Base-by-base conservation (phyloP, 2,329 filamentous ascomycete species). In the Blastomyces silverae region DNA sequence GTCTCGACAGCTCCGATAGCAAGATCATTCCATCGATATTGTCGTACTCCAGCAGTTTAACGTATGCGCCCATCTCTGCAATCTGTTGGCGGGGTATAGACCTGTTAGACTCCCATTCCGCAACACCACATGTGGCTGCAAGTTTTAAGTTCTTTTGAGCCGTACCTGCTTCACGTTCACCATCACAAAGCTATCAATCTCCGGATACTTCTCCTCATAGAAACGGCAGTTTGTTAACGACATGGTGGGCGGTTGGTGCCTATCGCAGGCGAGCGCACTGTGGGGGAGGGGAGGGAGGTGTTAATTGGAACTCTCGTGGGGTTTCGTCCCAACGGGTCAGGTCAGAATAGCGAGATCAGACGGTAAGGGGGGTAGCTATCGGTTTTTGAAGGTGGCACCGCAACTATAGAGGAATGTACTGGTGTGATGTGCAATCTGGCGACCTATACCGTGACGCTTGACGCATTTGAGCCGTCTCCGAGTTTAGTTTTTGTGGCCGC, bases 11-110 rank as follows among this genome's bases (percentile, higher is more conserved):
- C 81, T 99, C 94, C 73, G 91, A 96, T 70, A 99, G 91, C 71
- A 99, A 83, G 75, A 99, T 99, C 95, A 99, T 99, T 86, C 94
- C 94, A 78, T 99, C 95, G 75, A 99, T 99, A 82, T 97, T 97
- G 81, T 99, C 94, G 81, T 99, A 99, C 82, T 99, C 94, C 73
- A 99, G 89, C 64, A 99, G 88, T 83, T 99, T 99, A 76, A 99
- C 95, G 79, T 99, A 99, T 73, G 95, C 94, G 79, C 94, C 94
- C 95, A 99, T 99, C 81, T 99, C 95, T 79, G 94, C 94, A 77
- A 99, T 99, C 90, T 94, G 28, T 46, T 48, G 39, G 53, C 62
- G 42, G 52, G 42, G 25, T 44, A 57, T n/a, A 37, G 37, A 17
- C 25, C 13, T 17, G 28, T 44, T 57, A 63, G 34, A 57, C 31